phyloP scores from a whole-genome alignment of 2,329 filamentous ascomycete species.

The Venturia aucupariae region DNA sequence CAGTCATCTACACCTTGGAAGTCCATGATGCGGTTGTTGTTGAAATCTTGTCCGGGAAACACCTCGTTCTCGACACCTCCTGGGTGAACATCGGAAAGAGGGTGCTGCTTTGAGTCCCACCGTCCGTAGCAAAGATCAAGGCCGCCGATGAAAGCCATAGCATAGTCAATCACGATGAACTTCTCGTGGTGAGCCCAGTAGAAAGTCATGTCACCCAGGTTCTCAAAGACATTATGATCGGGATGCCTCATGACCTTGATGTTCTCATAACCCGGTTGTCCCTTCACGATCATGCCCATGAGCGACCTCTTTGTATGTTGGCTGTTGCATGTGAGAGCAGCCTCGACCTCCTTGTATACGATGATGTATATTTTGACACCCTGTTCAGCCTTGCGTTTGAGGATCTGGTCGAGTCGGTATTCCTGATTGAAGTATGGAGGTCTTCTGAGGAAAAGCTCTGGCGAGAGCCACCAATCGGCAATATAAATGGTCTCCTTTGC shows the following conservation, averaged over 20 bases:
- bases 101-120: slow-evolving; percentile 83
- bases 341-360: slow-evolving; percentile 71
- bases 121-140: slow-evolving; percentile 92
- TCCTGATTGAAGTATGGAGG: slow-evolving; percentile 76
- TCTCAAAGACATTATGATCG: slow-evolving; percentile 90
- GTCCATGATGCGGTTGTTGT: slow-evolving; percentile 94
- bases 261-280: slow-evolving; percentile 73
- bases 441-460: slow-evolving; percentile 74
- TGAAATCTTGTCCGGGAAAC: slow-evolving; percentile 95
- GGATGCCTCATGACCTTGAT: slow-evolving; percentile 85
- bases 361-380: slow-evolving; percentile 92
- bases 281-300: slow-evolving; percentile 66
- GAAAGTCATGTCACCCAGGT: slow-evolving; percentile 90
- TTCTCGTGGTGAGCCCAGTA: slow-evolving; percentile 99
- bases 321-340: slow-evolving; percentile 74
- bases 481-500: slow-evolving; percentile 95
- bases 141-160: slow-evolving; percentile 84
- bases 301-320: slow-evolving; percentile 85
- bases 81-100: slow-evolving; percentile 79
- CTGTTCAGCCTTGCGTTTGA: slow-evolving; percentile 82
- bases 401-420: slow-evolving; percentile 74
- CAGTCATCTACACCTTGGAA: slow-evolving; percentile 86
- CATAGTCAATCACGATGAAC: slow-evolving; percentile 89
- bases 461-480: slow-evolving; percentile 93
- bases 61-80: slow-evolving; percentile 72